phyloP scores from a whole-genome alignment of 225 moss, liverwort and hornwort species.

The Sphagnum tenellum region DNA sequence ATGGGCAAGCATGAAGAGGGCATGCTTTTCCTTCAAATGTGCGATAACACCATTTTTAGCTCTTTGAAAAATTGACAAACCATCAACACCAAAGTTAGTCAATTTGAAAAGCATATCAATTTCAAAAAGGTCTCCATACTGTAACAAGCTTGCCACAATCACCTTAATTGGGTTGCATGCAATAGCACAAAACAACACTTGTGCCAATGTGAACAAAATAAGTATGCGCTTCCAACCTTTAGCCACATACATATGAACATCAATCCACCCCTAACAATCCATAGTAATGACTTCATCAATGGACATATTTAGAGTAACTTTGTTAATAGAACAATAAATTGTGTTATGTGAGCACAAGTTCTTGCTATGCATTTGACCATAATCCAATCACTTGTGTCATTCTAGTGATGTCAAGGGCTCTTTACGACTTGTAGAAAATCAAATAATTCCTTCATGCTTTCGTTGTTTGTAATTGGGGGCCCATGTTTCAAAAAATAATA shows the following conservation, averaged over 20 bases:
- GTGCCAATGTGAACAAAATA: not conserved
- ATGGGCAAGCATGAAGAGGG: conserved; percentile 1
- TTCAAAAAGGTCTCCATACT: not conserved
- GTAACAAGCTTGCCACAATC: not conserved
- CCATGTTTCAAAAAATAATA: not conserved
- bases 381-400: not conserved
- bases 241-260: not conserved
- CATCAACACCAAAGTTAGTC: not conserved
- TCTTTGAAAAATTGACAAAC: not conserved
- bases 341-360: not conserved
- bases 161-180: not conserved
- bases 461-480: not conserved
- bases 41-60: not conserved
- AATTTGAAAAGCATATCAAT: not conserved
- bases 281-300: not conserved
- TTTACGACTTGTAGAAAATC: not conserved
- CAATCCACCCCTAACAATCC: not conserved
- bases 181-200: not conserved
- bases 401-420: not conserved
- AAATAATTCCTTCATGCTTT: not conserved
- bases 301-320: not conserved
- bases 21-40: not conserved
- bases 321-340: not conserved
- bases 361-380: not conserved
- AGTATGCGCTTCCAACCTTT: not conserved